These are phyloP conservation scores for Penicillium rolfsii DNA, from an alignment of 2,329 filamentous ascomycete genomes.

Conservation along the genomic window DNA sequence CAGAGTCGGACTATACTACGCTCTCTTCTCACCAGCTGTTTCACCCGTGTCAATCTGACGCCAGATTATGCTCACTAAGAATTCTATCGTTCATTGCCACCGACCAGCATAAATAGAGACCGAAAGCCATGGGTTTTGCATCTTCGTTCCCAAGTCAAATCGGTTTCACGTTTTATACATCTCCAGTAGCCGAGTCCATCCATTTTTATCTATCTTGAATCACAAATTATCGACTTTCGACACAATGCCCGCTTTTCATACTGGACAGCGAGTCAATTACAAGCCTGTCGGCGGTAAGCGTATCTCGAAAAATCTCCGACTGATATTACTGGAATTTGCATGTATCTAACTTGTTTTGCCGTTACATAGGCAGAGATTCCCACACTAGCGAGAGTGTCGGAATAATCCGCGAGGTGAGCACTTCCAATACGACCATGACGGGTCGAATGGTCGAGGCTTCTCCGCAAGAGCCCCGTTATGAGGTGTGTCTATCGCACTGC, in stretches of 20 bases:
- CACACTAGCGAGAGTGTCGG: constrained; percentile 46
- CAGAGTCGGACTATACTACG: background rate
- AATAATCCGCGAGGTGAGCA: constrained; percentile 42
- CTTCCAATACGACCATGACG: constrained; percentile 36
- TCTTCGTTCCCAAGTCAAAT: background rate
- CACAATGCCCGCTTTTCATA: constrained; percentile 34
- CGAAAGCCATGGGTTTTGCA: too few relatives aligned
- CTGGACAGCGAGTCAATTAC: constrained; percentile 45
- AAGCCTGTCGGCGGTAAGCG: constrained; percentile 47
- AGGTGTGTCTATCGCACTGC: constrained; percentile 30
- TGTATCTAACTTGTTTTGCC: constrained; percentile 1
- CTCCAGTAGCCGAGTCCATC: background rate
- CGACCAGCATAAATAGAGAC: background rate
- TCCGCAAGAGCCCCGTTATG: constrained; percentile 42
- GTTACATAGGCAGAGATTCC: constrained; percentile 40
- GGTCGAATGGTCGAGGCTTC: constrained; percentile 44
- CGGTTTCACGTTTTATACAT: background rate
- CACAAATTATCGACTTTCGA: background rate
- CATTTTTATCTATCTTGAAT: background rate
- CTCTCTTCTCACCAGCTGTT: background rate
- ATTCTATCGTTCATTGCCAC: background rate
- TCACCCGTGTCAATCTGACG: constrained; percentile 1
- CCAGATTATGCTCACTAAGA: background rate
- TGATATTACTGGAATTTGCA: too few relatives aligned
- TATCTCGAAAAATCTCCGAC: background rate